phyloP scores from a whole-genome alignment of 768 basidiomycete species.

The Rhodotorula sphaerocarpa region DNA sequence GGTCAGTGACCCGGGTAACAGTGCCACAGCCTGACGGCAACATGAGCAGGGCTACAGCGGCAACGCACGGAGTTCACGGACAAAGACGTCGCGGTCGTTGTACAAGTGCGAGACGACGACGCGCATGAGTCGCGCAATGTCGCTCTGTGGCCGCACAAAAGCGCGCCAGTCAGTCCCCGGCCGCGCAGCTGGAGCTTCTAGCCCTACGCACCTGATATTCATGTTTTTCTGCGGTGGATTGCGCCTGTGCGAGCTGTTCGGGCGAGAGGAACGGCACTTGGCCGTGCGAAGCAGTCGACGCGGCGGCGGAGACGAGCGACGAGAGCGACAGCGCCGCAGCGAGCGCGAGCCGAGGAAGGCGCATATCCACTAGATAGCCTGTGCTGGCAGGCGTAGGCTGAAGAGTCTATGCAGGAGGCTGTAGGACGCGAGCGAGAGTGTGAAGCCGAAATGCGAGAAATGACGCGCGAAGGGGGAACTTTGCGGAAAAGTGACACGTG shows the following conservation, averaged over 20 bases:
- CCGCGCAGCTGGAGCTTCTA: too few species aligned
- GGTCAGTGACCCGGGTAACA: not conserved
- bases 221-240: conserved; percentile 13
- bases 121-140: conserved; percentile 39
- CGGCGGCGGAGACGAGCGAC: conserved; percentile 1
- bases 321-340: conserved; percentile 1
- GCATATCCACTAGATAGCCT: conserved; percentile 6
- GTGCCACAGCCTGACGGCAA: not conserved
- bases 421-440: not conserved
- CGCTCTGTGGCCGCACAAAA: conserved; percentile 49
- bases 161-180: conserved; percentile 48
- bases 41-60: not conserved
- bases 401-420: not conserved
- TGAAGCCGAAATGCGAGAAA: too few species aligned
- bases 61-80: conserved; percentile 58
- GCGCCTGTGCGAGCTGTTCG: conserved; percentile 10
- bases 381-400: not conserved
- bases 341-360: not conserved
- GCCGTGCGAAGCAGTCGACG: not conserved
- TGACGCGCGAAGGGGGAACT: not conserved
- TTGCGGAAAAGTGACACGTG: too few species aligned
- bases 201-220: conserved; percentile 32
- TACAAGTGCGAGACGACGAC: conserved; percentile 59
- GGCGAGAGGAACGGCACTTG: conserved; percentile 22
- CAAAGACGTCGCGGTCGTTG: conserved; percentile 47